phyloP scores from a whole-genome alignment of 495 filamentous ascomycete genomes.

The Schizothecium vesticola region DNA sequence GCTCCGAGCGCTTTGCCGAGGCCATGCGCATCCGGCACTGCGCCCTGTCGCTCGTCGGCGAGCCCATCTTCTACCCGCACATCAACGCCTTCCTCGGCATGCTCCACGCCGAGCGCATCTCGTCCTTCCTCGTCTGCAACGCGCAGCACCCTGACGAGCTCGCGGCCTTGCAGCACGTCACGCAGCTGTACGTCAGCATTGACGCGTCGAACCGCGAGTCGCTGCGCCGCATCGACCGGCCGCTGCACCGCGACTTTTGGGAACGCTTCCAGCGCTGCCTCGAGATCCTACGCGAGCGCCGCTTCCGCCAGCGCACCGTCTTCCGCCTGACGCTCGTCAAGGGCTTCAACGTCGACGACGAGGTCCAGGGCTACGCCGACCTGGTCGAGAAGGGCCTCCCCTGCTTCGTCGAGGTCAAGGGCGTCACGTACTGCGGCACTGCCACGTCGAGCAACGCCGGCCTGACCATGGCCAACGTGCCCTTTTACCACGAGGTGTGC shows the following conservation, averaged over 20 bases:
- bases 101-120: slow-evolving; percentile 80
- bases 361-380: slow-evolving; percentile 83
- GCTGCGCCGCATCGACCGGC: slow-evolving; percentile 79
- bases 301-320: slow-evolving; percentile 81
- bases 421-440: slow-evolving; percentile 94
- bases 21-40: slow-evolving; percentile 92
- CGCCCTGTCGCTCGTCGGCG: slow-evolving; percentile 83
- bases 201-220: slow-evolving; percentile 89
- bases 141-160: slow-evolving; percentile 96
- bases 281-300: slow-evolving; percentile 77
- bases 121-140: slow-evolving; percentile 93
- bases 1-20: slow-evolving; percentile 85
- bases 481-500: slow-evolving; percentile 83
- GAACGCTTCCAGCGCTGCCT: slow-evolving; percentile 87
- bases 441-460: slow-evolving; percentile 73
- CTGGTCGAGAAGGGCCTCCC: slow-evolving; percentile 79
- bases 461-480: slow-evolving; percentile 91
- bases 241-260: slow-evolving; percentile 95
- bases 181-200: slow-evolving; percentile 92
- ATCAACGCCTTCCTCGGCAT: slow-evolving; percentile 85
- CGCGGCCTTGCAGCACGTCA: slow-evolving; percentile 71
- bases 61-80: slow-evolving; percentile 96
- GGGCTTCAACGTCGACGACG: slow-evolving; percentile 91
- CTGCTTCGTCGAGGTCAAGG: slow-evolving; percentile 91
- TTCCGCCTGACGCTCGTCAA: slow-evolving; percentile 95